Base-by-base conservation (phyloP, 2,329 filamentous ascomycete genomes). In the Nothophaeocryptopus gaeumannii region DNA sequence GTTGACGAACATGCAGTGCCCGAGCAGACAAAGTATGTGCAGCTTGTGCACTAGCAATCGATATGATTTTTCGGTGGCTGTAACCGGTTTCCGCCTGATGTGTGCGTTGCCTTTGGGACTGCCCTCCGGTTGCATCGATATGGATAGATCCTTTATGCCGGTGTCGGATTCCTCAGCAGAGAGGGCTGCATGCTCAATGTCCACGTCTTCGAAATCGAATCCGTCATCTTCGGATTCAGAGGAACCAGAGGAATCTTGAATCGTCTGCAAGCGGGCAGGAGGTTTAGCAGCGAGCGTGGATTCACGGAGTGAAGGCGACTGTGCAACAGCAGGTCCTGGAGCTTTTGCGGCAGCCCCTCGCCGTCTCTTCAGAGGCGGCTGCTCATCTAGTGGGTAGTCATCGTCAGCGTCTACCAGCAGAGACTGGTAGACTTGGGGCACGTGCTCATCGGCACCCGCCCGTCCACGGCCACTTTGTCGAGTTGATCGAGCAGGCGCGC, bases 11-110 rank as follows among this genome's bases (percentile, higher is more conserved):
- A 58, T 87, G 80, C 12, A 85, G 68, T 97, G 89, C 8, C 83
- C 82, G 12, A 99, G 70, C 2, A 99, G 76, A 65, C 89, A 95
- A 11, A 96, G 72, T 0, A 97, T 58, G 70, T 99, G 91, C 54
- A 84, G 76, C 69, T 92, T 95, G 69, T 99, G 93, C n/a, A 90
- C 77, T 44, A 89, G 80, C 29, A 93, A 67, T 14, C 91, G 82
- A 29, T 77, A 65, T 39, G 75, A 78, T 55, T 78, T 83, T 55
- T 86, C 83, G 1, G 75, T 73, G 5, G 74, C 73, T 1, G 79
- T 79, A 12, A 79, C 70, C 14, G 78, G 75, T 53, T 78, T 81
- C 45, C 78, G 72, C 55, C 74, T 72, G 26, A 64, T 53, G 46
- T 63, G 65, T 41, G 61, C 61, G 52, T 58, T 63, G 2, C 53